Evolutionary conservation across 83 land plant genomes (phyloP), one percentile per base, ranked within the genome.

Genomic region (Picea engelmannii): DNA sequence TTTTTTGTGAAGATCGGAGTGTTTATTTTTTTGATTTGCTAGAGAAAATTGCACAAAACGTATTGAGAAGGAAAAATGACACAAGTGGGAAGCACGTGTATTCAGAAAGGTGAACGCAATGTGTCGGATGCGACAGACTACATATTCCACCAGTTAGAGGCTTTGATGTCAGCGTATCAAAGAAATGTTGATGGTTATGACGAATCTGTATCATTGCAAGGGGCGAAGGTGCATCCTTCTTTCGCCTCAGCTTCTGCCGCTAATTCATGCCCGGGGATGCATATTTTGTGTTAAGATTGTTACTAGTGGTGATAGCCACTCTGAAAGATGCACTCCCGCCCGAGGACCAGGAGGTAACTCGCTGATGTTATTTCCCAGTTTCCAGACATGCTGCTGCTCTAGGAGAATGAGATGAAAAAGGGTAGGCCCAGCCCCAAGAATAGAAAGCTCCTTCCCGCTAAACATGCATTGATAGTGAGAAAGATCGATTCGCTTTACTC

Each of bases 341-440:
- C 12, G 83, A 87, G 27, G 91, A 91, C 78, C 79, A 62, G 27
- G 91, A 91, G 16, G 93, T 91, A 35, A 42, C 84, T 91, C 40
- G 91, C 93, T 17, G 88, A 91, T 81, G 84, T 91, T 71, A 70
- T 91, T 27, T 66, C 79, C 64, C 59, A 76, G 62, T 79, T 80
- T 63, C 76, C 21, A 1, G 81, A 68, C 3, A 35, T 31, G 15
- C 66, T n/a, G 66, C 21, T 4, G 5, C 66, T 63, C 16, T n/a
- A 17, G 21, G 47, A 44, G 8, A 44, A 5, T 7, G 13, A 63
- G 21, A 63, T 13, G 13, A 63, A 63, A n/a, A 24, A 60, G 18
- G 9, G 58, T 21, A 17, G 21, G 42, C 13, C 8, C 9, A 6
- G 6, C 1, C 18, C 35, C 73, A 40, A 27, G 71, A 13, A 65